Evolutionary conservation across 2,329 filamentous ascomycete species (phyloP), one percentile per base, ranked within the genome.

Genomic region (Verruconis gallopava): DNA sequence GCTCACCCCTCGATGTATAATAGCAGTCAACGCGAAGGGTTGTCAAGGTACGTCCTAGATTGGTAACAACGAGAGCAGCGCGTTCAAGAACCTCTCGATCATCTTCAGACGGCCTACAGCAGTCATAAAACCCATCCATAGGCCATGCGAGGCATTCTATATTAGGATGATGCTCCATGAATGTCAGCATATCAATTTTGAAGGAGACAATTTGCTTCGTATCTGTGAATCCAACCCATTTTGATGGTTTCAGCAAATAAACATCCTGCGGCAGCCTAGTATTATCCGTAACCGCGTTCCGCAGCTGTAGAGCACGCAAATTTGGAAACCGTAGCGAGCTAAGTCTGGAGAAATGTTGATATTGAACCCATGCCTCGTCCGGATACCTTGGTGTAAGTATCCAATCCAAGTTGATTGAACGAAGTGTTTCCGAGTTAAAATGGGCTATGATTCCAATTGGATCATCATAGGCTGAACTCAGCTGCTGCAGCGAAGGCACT

Each of bases 141-240:
- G 65, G 65, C 65, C 65, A 69, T 3, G 61, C 62, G 12, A 69
- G 53, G 39, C 62, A 67, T 38, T 61, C 53, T 11, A 68, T 50
- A 15, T 62, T 63, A 0, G 53, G 49, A 42, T 69, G 66, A 9
- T 55, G 55, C 47, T 68, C 66, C 47, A 69, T 51, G 40, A 68
- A 68, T 0, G 50, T 51, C 2, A 68, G 48, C 38, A 63, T 15
- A 40, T 61, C 57, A 5, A 60, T 33, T 1, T 18, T 28, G 11
- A 19, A 22, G 39, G 19, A 17, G 46, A 32, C 28, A 42, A 37
- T 39, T 42, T 15, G 38, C 28, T 12, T 43, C 42, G 17, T 35
- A 47, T 30, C 6, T n/a, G 25, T 30, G 25, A 30, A 30, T n/a
- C n/a, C n/a, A 44, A 14, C 49, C 43, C 28, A 45, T 40, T 6